Evolutionary conservation across 2,329 filamentous ascomycete species (phyloP), one percentile per base, ranked within the genome.

Genomic region (Claviceps africana): DNA sequence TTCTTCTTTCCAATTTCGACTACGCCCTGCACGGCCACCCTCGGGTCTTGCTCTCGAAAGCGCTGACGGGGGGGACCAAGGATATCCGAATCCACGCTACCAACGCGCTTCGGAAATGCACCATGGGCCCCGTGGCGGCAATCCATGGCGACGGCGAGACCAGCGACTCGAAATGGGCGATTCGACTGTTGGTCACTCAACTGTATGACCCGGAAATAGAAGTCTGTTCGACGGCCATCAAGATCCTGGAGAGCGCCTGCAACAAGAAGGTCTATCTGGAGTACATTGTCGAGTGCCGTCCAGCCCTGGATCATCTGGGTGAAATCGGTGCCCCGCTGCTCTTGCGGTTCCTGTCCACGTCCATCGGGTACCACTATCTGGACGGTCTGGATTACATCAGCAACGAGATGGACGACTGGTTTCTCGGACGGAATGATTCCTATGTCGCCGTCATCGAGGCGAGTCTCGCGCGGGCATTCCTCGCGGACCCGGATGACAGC

Each of bases 331-430:
- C 94, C 17, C 93, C 94, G 1, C 73, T 98, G 22, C 77, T 98
- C 4, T 73, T 98, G 50, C 85, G 93, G 42, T 98, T 98, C 67
- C 68, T 98, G 51, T 96, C 90, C 0, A 97, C 91, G 0, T 96
- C 90, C 2, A 91, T 96, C 53, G 93, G 93, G 48, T 98, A 98
- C 63, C 90, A 97, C 67, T 98, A 98, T 67, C 76, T 98, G 6
- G 89, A 97, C 63, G 93, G 90, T 0, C 74, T 98, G 44, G 94
- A 98, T 70, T 98, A 98, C 65, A 98, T 98, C 67, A 96, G 90
- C 56, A 93, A 95, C 64, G 94, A 98, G 66, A 98, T 98, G 93
- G 93, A 98, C 60, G 94, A 98, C 69, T 98, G 93, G 93, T 98
- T 97, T 64, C 75, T 98, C 31, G 93, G 93, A 15, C 83, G 93